Evolutionary conservation across 1,284 basidiomycete genomes (phyloP), one percentile per base, ranked within the genome.

Genomic region (Cystobasidium slooffiae): DNA sequence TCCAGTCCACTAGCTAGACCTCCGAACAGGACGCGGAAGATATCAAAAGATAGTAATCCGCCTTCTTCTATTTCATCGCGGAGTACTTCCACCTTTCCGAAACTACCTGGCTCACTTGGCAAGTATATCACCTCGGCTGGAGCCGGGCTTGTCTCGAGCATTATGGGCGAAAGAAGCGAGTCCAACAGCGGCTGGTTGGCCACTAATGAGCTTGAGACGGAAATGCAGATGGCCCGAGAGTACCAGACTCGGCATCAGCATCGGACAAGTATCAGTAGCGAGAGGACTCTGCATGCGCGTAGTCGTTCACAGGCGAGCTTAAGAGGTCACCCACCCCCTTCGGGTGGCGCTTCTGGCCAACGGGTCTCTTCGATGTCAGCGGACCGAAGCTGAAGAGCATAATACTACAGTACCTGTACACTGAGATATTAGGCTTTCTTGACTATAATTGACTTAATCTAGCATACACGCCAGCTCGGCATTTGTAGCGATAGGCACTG

Each of bases 161-260:
- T 73, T 0, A 53, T 73, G 41, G 53, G 70, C 49, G 43, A 47
- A 14, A 66, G 24, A 22, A 66, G 39, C 39, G 66, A 37, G 12
- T 68, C 70, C 1, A 59, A 44, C 22, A 24, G 46, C 6, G 41
- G 63, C 22, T 65, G 70, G 70, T 46, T 73, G 18, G 70, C 43
- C 31, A 58, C 52, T 20, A 24, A 39, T 22, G 70, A 58, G 14
- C 52, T 62, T 39, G 70, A 73, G 44, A 61, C 63, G 41, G 70
- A 73, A 44, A 73, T 73, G 62, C 70, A 73, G 44, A 61, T 73
- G 44, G 70, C 70, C 12, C 16, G 63, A 22, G 62, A 66, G 10
- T 73, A 73, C 52, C 49, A 62, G 31, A n/a, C 58, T 5, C 41
- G 53, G 22, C 56, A 72, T 7, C 47, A 51, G 37, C 64, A 53